Conservation (phyloP, 305 asterid genomes). For the Rubia peregrina region DNA sequence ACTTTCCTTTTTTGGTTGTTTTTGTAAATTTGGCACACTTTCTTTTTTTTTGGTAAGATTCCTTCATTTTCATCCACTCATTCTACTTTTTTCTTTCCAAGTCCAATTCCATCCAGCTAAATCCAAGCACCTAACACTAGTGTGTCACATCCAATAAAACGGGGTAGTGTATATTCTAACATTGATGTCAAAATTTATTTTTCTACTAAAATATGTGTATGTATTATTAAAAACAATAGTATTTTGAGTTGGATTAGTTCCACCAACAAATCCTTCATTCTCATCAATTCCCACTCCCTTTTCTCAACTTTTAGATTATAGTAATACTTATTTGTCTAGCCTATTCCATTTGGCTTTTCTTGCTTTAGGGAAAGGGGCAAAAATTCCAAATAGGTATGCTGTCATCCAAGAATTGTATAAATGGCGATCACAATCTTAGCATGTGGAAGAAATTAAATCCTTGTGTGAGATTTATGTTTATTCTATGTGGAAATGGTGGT, state of each 20-base stretch:
- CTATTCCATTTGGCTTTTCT: conserved; percentile 33
- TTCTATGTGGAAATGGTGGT: conserved; percentile 20
- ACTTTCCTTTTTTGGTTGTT: too few relatives aligned
- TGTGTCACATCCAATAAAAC: too few relatives aligned
- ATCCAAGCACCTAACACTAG: too few relatives aligned
- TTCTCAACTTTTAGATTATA: neutral
- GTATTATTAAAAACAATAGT: neutral
- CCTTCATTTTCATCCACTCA: too few relatives aligned
- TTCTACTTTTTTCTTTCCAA: too few relatives aligned
- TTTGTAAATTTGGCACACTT: too few relatives aligned
- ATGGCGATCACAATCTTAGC: conserved; percentile 15
- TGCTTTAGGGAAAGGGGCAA: conserved; percentile 29
- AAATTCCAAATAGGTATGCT: conserved; percentile 55
- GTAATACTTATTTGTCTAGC: conserved; percentile 22
- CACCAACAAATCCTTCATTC: conserved; percentile 40
- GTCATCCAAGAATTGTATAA: conserved; percentile 17
- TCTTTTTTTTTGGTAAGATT: too few relatives aligned
- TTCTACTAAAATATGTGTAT: too few relatives aligned
- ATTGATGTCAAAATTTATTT: too few relatives aligned
- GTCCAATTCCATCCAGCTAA: too few relatives aligned
- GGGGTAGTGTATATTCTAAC: too few relatives aligned
- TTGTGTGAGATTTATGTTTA: conserved; percentile 4
- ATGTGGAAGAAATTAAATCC: conserved; percentile 29
- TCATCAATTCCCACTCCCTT: conserved; percentile 50
- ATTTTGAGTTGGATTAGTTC: conserved; percentile 35